Base-by-base conservation (phyloP, 306 rosid species). In the Dicorynia guianensis region DNA sequence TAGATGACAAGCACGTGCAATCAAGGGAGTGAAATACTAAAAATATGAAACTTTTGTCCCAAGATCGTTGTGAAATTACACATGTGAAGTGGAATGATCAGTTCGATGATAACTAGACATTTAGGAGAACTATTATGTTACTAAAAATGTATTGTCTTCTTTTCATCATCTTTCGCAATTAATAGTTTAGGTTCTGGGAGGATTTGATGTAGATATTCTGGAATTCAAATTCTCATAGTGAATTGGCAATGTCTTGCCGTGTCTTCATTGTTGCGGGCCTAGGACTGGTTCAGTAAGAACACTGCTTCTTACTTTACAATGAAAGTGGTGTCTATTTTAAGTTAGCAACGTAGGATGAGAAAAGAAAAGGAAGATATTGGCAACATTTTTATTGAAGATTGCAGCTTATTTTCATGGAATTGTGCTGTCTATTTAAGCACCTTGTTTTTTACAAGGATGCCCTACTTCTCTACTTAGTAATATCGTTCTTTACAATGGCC, bases 371-470 rank as follows among this genome's bases (percentile, higher is more conserved):
- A 79, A 46, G 44, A 55, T 55, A 33, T 42, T 19, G 61, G 75
- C 56, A 56, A 38, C 79, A 56, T 25, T 6, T 49, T 72, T 34
- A 13, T 77, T 25, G 60, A 46, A 47, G 61, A 35, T 8, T 67
- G 66, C 30, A 12, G 54, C 43, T 57, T 10, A 12, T 3, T 4
- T 44, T 25, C 30, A 25, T 25, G 30, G 30, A 25, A 25, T 25
- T 1, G 30, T 25, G 30, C 30, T 2, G 2, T 25, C 30, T 2
- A 2, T 25, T 25, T 25, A 1, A 25, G 30, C 30, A 25, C 30
- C 30, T 25, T n/a, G n/a, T 17, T 25, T 0, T 52, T 52, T 40
- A 9, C 7, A 7, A 40, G 46, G 46, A 40, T 40, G 46, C 46
- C 1, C 8, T 40, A 40, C 8, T 3, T 40, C 9, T 9, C 46